Percentiles rank a stretch among this genome's conserved stretches.
These are phyloP conservation scores for Xylaria grammica DNA, from an alignment of 495 filamentous ascomycete species.

Conservation along the genomic window DNA sequence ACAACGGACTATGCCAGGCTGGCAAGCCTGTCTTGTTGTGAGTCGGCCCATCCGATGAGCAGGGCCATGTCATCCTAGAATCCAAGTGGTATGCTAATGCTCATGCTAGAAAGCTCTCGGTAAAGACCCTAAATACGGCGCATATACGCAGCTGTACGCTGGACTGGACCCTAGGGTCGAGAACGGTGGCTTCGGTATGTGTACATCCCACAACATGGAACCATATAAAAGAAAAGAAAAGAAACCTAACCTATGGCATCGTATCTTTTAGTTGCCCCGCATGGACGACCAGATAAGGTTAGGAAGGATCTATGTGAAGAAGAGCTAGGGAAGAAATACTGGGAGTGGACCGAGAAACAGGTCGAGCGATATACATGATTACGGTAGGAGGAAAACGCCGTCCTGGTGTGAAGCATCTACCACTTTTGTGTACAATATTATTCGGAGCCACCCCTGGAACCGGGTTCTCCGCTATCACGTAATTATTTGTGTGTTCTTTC, in stretches of 20 bases:
- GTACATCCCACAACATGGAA: too few relatives aligned
- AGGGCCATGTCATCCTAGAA: too few relatives aligned
- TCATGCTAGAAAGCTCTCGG: not conserved
- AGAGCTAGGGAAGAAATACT: slow-evolving; percentile 36
- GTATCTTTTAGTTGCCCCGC: not conserved
- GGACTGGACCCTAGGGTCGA: not conserved
- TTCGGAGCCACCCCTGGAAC: too few relatives aligned
- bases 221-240: too few relatives aligned
- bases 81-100: not conserved
- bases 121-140: slow-evolving; percentile 5
- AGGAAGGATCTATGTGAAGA: slow-evolving; percentile 32
- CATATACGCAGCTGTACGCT: slow-evolving; percentile 5
- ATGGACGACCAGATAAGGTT: not conserved
- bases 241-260: too few relatives aligned
- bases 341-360: slow-evolving; percentile 47
- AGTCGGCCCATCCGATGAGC: not conserved
- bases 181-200: slow-evolving; percentile 4
- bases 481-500: too few relatives aligned
- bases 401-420: too few relatives aligned
- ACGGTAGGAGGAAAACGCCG: too few relatives aligned
- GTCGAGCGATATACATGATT: slow-evolving; percentile 18
- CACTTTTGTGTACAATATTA: too few relatives aligned
- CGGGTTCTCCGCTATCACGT: too few relatives aligned
- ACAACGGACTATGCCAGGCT: slow-evolving; percentile 16
- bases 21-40: slow-evolving; percentile 8